These are phyloP conservation scores for Stramenopiles sp. DNA, from an alignment of 352 stramenopile genomes.

Conservation along the genomic window DNA sequence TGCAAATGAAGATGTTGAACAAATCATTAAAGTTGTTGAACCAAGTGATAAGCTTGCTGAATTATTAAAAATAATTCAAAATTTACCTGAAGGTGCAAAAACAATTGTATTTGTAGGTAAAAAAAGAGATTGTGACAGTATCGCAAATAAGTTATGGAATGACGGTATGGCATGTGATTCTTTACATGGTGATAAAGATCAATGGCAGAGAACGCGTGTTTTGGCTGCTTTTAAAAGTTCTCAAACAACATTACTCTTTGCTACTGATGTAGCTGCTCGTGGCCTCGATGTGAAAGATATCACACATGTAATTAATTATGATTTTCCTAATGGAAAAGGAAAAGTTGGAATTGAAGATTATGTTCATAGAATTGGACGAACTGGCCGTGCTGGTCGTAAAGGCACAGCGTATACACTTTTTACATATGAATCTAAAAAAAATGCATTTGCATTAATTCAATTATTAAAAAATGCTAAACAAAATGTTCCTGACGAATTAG, in stretches of 20 bases:
- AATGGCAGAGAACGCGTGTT: conserved; percentile 91
- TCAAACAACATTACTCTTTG: conserved; percentile 21
- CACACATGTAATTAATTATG: conserved; percentile 95
- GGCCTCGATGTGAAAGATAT: conserved; percentile 92
- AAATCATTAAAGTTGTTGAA: conserved; percentile 91
- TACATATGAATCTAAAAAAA: conserved; percentile 75
- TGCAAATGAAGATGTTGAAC: conserved; percentile 72
- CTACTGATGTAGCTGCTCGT: conserved; percentile 73
- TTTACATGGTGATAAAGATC: conserved; percentile 91
- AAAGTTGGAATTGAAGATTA: conserved; percentile 99
- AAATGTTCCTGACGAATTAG: conserved; percentile 38
- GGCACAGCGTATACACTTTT: conserved; percentile 97
- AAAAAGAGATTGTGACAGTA: conserved; percentile 70
- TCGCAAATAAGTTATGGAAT: conserved; percentile 82
- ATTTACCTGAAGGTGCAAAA: conserved; percentile 78
- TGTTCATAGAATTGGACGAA: conserved; percentile 86
- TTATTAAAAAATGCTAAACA: conserved; percentile 46
- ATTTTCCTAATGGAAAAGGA: conserved; percentile 92
- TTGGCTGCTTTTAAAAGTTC: conserved; percentile 85
- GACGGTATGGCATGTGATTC: conserved; percentile 61
- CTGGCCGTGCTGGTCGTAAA: conserved; percentile 60
- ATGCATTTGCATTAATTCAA: conserved; percentile 79
- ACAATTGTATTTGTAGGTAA: conserved; percentile 96
- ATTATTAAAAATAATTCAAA: conserved; percentile 51
- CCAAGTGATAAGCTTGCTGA: conserved; percentile 94